Conservation (phyloP, 164 flowering plant genomes). For the Protea cynaroides region DNA sequence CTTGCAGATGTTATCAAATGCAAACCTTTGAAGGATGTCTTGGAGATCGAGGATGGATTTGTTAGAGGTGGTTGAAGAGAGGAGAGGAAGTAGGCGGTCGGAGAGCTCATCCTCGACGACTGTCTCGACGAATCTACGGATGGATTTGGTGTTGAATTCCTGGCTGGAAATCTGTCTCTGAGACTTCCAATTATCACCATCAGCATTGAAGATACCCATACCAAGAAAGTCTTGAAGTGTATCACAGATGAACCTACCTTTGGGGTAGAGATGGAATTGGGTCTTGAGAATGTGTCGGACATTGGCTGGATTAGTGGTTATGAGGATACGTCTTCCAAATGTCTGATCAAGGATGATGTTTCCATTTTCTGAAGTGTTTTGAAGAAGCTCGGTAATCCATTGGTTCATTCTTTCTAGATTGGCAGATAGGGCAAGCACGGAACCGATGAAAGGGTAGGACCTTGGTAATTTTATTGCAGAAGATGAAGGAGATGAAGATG, state of each 20-base stretch:
- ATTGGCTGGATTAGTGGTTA: constrained; percentile 44
- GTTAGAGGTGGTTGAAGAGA: constrained; percentile 20
- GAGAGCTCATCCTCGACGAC: constrained; percentile 39
- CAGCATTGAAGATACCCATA: constrained; percentile 36
- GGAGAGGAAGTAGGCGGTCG: constrained; percentile 32
- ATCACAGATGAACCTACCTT: constrained; percentile 17
- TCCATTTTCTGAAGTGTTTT: constrained; percentile 26
- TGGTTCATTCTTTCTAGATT: no score
- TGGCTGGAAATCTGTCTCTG: constrained; percentile 44
- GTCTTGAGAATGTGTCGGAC: constrained; percentile 55
- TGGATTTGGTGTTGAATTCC: constrained; percentile 47
- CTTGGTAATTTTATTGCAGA: constrained; percentile 23
- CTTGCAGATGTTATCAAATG: constrained; percentile 49
- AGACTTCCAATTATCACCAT: constrained; percentile 47
- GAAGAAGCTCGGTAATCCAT: constrained; percentile 30
- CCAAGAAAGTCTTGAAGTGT: constrained; percentile 36
- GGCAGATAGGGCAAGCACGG: no score
- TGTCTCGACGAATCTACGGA: constrained; percentile 32
- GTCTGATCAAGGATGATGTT: constrained; percentile 33
- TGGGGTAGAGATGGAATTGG: constrained; percentile 34
- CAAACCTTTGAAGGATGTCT: constrained; percentile 47
- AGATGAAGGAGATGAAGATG: no score
- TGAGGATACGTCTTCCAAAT: no score
- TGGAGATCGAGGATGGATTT: constrained; percentile 37
- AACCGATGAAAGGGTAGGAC: constrained; percentile 39